Evolutionary conservation across 441 rosid species (phyloP).

Genomic region (Bocquillonia castaneifolia): DNA sequence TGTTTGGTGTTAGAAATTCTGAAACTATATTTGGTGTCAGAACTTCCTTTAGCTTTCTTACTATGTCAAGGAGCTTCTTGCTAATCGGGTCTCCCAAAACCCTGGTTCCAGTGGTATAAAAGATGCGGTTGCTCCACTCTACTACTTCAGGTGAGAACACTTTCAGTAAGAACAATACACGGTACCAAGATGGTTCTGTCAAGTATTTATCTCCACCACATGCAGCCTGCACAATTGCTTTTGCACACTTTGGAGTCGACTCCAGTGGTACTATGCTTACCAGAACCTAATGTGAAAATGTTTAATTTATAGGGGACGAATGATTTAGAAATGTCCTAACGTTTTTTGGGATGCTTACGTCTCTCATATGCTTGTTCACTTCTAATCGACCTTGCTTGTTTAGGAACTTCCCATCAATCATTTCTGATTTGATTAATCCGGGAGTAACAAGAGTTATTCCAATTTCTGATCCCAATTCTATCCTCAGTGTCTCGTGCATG

Average conservation of each 20-base stretch:
- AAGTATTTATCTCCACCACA: constrained; percentile 38
- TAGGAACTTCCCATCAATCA: too few relatives aligned
- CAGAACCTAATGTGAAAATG: constrained; percentile 26
- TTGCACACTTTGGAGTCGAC: constrained; percentile 30
- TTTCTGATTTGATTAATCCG: too few relatives aligned
- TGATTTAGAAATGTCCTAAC: too few relatives aligned
- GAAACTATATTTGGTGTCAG: constrained; percentile 8
- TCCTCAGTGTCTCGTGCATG: too few relatives aligned
- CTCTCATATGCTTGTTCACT: too few relatives aligned
- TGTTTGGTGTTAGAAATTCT: constrained; percentile 1
- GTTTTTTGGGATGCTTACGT: too few relatives aligned
- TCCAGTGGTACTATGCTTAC: constrained; percentile 30
- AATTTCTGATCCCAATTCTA: too few relatives aligned
- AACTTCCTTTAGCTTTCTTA: constrained; percentile 16
- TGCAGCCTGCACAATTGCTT: constrained; percentile 37
- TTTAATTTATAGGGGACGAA: too few relatives aligned
- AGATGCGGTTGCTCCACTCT: constrained; percentile 32
- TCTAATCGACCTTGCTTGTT: too few relatives aligned
- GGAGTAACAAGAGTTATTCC: too few relatives aligned
- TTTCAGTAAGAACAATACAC: constrained; percentile 29
- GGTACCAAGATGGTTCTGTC: constrained; percentile 40
- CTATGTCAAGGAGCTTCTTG: constrained; percentile 32
- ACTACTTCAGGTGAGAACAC: constrained; percentile 37
- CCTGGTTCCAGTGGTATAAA: constrained; percentile 24
- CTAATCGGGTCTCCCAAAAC: constrained; percentile 27